These are phyloP conservation scores for Tulasnella sp. DNA, from an alignment of 768 basidiomycete species.

Conservation along the genomic window DNA sequence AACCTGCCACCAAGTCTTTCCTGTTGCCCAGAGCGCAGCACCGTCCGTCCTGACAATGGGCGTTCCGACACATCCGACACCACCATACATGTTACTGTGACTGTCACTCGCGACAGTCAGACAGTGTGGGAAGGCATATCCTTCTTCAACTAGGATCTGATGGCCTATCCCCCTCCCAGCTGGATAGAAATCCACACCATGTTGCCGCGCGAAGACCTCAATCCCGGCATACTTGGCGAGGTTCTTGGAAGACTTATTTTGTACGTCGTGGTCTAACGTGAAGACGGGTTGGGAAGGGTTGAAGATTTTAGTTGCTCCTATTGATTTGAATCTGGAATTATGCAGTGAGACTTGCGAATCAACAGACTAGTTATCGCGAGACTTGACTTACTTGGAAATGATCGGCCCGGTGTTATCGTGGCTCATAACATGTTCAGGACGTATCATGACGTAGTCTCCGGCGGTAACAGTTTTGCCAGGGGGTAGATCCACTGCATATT, in stretches of 20 bases:
- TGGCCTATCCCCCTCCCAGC: constrained; percentile 97
- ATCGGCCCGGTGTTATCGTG: constrained; percentile 98
- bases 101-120: constrained; percentile 94
- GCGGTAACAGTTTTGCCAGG: constrained; percentile 71
- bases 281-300: constrained; percentile 83
- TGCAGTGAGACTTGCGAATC: background rate
- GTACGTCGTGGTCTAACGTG: constrained; percentile 96
- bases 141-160: constrained; percentile 94
- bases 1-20: constrained; percentile 99
- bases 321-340: constrained; percentile 72
- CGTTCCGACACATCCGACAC: constrained; percentile 93
- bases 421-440: constrained; percentile 96
- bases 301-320: constrained; percentile 77
- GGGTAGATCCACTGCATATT: constrained; percentile 86
- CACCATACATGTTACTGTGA: constrained; percentile 99
- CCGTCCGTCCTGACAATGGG: constrained; percentile 95
- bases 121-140: constrained; percentile 92
- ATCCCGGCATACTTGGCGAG: constrained; percentile 85
- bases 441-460: constrained; percentile 99
- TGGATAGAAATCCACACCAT: constrained; percentile 90
- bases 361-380: constrained; percentile 11
- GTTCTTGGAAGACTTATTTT: constrained; percentile 87
- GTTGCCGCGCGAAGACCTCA: constrained; percentile 76
- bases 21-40: constrained; percentile 94
- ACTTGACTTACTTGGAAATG: constrained; percentile 74